Base-by-base conservation (phyloP, 2,329 filamentous ascomycete genomes). In the Calonectria multiphialidica region DNA sequence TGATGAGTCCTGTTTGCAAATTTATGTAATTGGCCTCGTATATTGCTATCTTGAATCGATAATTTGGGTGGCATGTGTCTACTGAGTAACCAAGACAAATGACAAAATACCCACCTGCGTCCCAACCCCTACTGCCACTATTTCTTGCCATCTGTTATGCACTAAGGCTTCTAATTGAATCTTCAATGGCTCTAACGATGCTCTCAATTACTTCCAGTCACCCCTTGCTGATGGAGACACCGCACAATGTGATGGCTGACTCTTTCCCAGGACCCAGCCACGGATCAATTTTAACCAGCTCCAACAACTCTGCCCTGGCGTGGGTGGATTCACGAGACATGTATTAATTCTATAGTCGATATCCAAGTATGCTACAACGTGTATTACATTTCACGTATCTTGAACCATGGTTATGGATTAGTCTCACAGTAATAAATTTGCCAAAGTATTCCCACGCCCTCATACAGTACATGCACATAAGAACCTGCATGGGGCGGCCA, bases 391-490 rank as follows among this genome's bases (percentile, higher is more conserved):
- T n/a, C 53, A 59, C 35, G 4, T 9, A n/a, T 21, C 21, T 59
- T 37, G 33, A 37, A 23, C 53, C 53, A 35, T 40, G 53, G 53
- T 7, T 21, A 15, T 23, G 53, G 53, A 63, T 62, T 40, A n/a
- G 66, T 67, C 65, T 59, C 40, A 64, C 70, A 37, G 23, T 50
- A 50, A 72, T 45, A 59, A 55, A 59, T 50, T 37, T 8, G n/a
- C 40, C 18, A 28, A 44, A 13, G n/a, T 44, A 28, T 33, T 35
- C 12, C 30, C 50, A 55, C 28, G 30, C 50, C 2, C 21, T 21
- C 10, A 40, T 45, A 62, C 57, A 33, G 40, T 33, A 62, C 28
- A 62, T 6, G 23, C 4, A 30, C 6, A n/a, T 8, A 5, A 62
- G 21, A 45, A 16, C 45, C 25, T 62, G 25, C 33, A 45, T 10